A percentile compares a stretch with the other conserved stretches of the same genome.
phyloP scores from a whole-genome alignment of 2,329 filamentous ascomycete genomes.

The Ophiocordyceps camponoti-leonardi region DNA sequence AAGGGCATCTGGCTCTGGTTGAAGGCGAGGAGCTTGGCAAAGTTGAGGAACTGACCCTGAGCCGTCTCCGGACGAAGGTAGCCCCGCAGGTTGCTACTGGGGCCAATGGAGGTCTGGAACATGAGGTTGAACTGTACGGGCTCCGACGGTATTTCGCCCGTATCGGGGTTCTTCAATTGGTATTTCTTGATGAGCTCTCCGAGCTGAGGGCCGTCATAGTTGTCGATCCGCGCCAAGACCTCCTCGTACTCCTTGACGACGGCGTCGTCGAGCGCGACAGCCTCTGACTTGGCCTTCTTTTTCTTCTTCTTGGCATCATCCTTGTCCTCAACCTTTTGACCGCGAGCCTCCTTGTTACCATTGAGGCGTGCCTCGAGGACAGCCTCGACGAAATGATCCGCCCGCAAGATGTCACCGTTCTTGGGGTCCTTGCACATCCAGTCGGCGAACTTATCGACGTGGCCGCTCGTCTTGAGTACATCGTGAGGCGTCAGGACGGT shows the following conservation, averaged over 20 bases:
- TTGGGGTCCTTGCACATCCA: constrained; percentile 99
- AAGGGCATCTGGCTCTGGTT: constrained; percentile 94
- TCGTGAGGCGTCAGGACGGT: constrained; percentile 86
- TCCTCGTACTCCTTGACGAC: constrained; percentile 83
- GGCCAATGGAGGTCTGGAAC: constrained; percentile 93
- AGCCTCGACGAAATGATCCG: constrained; percentile 93
- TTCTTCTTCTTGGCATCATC: constrained; percentile 63
- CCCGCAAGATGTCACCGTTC: constrained; percentile 89
- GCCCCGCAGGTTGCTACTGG: constrained; percentile 70
- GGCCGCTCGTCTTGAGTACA: constrained; percentile 86
- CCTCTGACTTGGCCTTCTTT: constrained; percentile 73
- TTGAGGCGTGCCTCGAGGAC: constrained; percentile 75
- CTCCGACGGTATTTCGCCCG: constrained; percentile 56
- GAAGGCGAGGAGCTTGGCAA: constrained; percentile 89
- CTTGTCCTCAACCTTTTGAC: constrained; percentile 58
- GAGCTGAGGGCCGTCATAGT: constrained; percentile 77
- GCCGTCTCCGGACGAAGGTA: constrained; percentile 90
- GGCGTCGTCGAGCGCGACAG: constrained; percentile 71
- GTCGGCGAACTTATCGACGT: constrained; percentile 95
- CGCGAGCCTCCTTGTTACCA: constrained; percentile 83
- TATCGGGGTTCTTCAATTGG: constrained; percentile 76
- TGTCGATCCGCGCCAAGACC: constrained; percentile 83
- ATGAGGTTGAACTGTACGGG: constrained; percentile 95
- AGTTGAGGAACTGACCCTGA: constrained; percentile 96
- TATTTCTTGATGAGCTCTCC: constrained; percentile 80